Conservation (phyloP, 805 yeast genomes). For the Wickerhamia fluorescens region DNA sequence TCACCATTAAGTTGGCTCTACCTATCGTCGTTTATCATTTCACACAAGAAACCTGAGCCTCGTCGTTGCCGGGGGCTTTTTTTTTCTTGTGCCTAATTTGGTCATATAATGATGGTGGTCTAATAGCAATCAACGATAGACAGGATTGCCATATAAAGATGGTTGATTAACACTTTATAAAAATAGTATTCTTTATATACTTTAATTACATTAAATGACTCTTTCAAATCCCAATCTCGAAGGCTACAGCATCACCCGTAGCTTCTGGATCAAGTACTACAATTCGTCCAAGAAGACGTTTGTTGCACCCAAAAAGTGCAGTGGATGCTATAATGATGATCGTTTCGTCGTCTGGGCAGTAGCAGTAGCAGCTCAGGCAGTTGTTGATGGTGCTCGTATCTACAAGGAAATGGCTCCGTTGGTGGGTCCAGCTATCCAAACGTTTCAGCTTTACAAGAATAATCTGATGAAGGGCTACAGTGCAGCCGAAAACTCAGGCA, state of each 20-base stretch:
- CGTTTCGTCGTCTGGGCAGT: conserved; percentile 64
- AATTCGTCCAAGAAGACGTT: conserved; percentile 30
- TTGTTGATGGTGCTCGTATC: conserved; percentile 55
- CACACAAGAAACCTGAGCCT: conserved; percentile 1
- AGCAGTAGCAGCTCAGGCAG: conserved; percentile 58
- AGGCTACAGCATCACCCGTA: conserved; percentile 25
- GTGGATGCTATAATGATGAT: conserved; percentile 43
- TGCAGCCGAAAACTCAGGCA: conserved; percentile 55
- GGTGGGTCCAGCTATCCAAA: conserved; percentile 44
- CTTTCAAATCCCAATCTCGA: conserved; percentile 29
- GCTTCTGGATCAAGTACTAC: conserved; percentile 38
- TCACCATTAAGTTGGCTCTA: no score
- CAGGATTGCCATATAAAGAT: no score
- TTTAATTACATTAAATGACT: conserved; percentile 2
- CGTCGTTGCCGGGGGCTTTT: conserved; percentile 1
- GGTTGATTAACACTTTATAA: no score
- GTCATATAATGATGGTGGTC: no score
- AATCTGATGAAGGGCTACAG: conserved; percentile 49
- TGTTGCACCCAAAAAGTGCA: conserved; percentile 30
- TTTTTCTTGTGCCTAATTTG: conserved; percentile 1
- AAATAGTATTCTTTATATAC: no score
- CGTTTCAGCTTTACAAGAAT: conserved; percentile 47
- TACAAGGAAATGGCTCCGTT: conserved; percentile 47
- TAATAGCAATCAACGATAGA: no score
- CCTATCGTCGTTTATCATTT: no score